These are phyloP conservation scores for Salmacisia buchloeana DNA, from an alignment of 1,284 basidiomycete genomes.

Conservation along the genomic window DNA sequence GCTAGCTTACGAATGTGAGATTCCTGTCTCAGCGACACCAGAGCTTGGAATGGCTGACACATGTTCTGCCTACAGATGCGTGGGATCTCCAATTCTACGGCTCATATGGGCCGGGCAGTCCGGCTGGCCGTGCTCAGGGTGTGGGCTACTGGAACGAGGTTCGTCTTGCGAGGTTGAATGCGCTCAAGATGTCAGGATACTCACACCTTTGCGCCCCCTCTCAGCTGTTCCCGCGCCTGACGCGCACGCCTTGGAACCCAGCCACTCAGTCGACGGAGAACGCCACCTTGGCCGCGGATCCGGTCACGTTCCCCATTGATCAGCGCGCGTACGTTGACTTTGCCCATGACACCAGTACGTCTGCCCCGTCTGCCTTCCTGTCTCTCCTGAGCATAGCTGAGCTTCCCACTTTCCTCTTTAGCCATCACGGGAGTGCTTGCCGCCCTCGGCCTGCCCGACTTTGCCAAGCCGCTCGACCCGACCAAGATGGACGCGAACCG, in stretches of 20 bases:
- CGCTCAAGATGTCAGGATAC: neutral
- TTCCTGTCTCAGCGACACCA: constrained; percentile 23
- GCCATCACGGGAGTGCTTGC: constrained; percentile 37
- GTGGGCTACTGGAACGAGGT: constrained; percentile 65
- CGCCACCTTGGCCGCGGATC: constrained; percentile 33
- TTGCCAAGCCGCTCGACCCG: constrained; percentile 28
- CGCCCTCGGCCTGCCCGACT: constrained; percentile 20
- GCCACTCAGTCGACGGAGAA: constrained; percentile 42
- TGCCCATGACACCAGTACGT: constrained; percentile 38
- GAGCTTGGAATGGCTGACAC: neutral
- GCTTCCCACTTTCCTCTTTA: neutral
- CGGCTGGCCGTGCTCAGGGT: constrained; percentile 71
- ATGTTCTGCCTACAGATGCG: constrained; percentile 37
- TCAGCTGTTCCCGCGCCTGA: constrained; percentile 32
- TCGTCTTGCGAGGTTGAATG: neutral
- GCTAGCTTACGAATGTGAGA: constrained; percentile 66
- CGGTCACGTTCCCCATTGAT: constrained; percentile 39
- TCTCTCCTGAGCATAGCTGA: neutral
- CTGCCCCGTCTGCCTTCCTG: neutral
- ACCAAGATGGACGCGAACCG: constrained; percentile 21
- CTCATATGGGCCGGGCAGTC: constrained; percentile 71
- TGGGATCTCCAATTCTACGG: constrained; percentile 54
- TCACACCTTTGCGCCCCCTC: neutral
- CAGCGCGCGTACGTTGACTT: constrained; percentile 45
- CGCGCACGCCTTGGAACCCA: constrained; percentile 20